These are phyloP conservation scores for Colletotrichum chlorophyti DNA, from an alignment of 2,329 filamentous ascomycete genomes.

Conservation along the genomic window DNA sequence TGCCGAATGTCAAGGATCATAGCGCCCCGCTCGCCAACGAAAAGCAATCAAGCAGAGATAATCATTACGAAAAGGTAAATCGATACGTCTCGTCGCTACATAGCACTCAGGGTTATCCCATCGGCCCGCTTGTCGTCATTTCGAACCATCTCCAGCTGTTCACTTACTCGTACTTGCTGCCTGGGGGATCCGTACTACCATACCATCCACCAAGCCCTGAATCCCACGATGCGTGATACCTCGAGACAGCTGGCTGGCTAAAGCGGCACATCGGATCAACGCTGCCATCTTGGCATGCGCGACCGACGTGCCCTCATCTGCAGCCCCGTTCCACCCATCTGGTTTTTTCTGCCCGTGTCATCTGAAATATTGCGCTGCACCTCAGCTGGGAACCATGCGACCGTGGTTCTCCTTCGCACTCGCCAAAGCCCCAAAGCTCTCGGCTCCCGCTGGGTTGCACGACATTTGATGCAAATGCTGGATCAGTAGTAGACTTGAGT, in stretches of 20 bases:
- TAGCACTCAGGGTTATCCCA: too few species aligned
- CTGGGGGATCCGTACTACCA: neutral
- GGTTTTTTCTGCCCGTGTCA: slow-evolving; percentile 13
- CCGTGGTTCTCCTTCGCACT: neutral
- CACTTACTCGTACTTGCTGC: too few species aligned
- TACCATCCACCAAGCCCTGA: neutral
- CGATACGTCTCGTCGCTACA: too few species aligned
- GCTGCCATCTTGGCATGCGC: neutral
- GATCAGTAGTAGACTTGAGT: neutral
- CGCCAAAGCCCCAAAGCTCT: too few species aligned
- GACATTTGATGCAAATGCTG: neutral
- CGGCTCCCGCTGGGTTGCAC: slow-evolving; percentile 5
- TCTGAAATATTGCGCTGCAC: slow-evolving; percentile 11
- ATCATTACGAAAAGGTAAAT: too few species aligned
- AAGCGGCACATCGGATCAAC: neutral
- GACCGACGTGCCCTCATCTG: slow-evolving; percentile 8
- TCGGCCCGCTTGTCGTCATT: too few species aligned
- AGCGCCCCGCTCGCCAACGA: too few species aligned
- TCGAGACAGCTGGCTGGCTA: neutral
- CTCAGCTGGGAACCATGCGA: slow-evolving; percentile 13
- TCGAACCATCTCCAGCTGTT: too few species aligned
- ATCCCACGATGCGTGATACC: neutral
- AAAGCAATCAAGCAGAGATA: too few species aligned
- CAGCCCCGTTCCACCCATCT: slow-evolving; percentile 18
- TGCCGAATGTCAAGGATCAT: too few species aligned